Base-by-base conservation (phyloP, 495 filamentous ascomycete species). In the Penicillium manginii region DNA sequence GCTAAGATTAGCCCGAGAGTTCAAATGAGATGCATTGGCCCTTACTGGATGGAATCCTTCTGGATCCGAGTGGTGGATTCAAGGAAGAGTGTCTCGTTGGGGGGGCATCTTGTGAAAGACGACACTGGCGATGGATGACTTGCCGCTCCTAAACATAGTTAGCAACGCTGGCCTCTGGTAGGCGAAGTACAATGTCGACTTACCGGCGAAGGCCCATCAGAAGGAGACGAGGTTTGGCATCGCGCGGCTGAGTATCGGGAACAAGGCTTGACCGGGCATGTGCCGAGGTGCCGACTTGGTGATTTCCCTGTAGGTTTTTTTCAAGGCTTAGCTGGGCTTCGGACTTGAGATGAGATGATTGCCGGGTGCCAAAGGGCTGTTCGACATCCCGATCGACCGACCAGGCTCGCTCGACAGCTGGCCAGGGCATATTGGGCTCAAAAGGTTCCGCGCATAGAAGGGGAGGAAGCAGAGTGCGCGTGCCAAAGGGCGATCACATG, bases 31-130 rank as follows among this genome's bases (percentile, higher is more conserved):
- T 11, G 22, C 12, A 9, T 17, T 15, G 11, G 1, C 7, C 73
- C 87, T 76, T 67, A 96, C 92, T 92, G 91, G 69, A 97, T 91
- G 1, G 89, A 88, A 59, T 97, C 92, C 68, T 93, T 96, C 65
- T 93, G 90, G 55, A 98, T 96, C 19, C 87, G 83, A 0, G 91
- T 92, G 9, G 94, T 98, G 0, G 93, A 94, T 71, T 98, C 94
- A 4, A 98, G 79, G 61, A 96, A 98, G 12, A 98, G 78, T 0
- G 94, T 98, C 73, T 98, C 96, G 62, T 87, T 92, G 2, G 94
- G 93, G 93, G 0, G 92, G 89, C 78, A 98, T 88, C 67, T 98
- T 98, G 72, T 97, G 91, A 65, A 98, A 98, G 12, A 98, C 96
- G 39, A 98, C 94, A 63, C 91, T 97, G 4, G 91, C 92, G 57